A percentile compares a stretch with the other conserved stretches of the same genome.
These are phyloP conservation scores for Pseudognaphalium luteoalbum DNA, from an alignment of 129 eudicot species.

Conservation along the genomic window DNA sequence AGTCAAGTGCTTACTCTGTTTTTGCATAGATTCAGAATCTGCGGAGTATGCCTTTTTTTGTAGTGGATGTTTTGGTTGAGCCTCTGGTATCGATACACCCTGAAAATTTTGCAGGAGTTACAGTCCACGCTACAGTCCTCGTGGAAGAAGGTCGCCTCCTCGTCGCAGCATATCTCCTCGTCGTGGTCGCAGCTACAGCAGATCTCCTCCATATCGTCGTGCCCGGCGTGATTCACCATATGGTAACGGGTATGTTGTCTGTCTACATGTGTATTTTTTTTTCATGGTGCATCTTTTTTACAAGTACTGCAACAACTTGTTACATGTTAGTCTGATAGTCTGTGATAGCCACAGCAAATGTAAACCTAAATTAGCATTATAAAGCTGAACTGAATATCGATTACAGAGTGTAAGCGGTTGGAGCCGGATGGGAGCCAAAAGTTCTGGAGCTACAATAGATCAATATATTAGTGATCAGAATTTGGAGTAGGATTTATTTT, in stretches of 20 bases:
- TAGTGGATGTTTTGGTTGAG: neutral
- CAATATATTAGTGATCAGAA: slow-evolving; percentile 17
- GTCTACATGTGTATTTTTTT: neutral
- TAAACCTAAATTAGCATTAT: neutral
- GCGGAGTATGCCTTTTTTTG: neutral
- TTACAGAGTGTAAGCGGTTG: slow-evolving; percentile 29
- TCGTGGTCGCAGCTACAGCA: slow-evolving; percentile 56
- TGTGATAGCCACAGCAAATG: neutral
- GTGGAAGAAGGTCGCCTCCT: slow-evolving; percentile 47
- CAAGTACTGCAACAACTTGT: neutral
- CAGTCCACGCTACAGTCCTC: slow-evolving; percentile 49
- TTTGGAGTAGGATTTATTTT: slow-evolving; percentile 25
- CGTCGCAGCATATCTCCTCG: slow-evolving; percentile 59
- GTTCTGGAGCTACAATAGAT: neutral
- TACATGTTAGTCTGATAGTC: neutral
- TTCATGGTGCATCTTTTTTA: neutral
- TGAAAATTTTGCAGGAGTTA: slow-evolving; percentile 42
- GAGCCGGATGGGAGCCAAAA: slow-evolving; percentile 10
- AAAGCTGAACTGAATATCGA: neutral
- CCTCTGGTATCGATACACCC: neutral
- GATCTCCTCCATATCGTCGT: slow-evolving; percentile 53
- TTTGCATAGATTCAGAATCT: neutral
- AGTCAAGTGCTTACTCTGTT: neutral
- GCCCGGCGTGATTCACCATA: slow-evolving; percentile 58
- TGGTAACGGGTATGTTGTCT: slow-evolving; percentile 55